Evolutionary conservation across 2,329 filamentous ascomycete species (phyloP), one percentile per base, ranked within the genome.

Genomic region (Scortechinia acanthostroma): DNA sequence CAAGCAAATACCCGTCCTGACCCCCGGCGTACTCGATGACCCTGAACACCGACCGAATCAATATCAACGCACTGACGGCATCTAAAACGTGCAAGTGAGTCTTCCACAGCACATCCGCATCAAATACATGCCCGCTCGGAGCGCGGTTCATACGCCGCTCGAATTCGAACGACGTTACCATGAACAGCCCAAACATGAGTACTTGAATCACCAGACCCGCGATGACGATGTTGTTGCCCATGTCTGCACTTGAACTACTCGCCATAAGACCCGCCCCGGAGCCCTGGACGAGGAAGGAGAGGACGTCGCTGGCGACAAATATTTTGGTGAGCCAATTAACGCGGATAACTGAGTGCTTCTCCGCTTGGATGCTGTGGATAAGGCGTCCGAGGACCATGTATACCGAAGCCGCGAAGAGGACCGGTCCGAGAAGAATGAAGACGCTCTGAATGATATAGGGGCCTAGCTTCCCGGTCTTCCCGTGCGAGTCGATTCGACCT

Each of bases 121-220:
- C 45, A 19, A 43, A 45, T 35, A 6, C 42, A 44, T 4, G 48
- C 20, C 28, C 44, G 45, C 52, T 55, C 42, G 45, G 45, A 49
- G 45, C 46, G 25, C 48, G 44, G 22, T 48, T 43, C 48, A 61
- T 53, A 17, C 62, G 54, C n/a, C 50, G 44, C 49, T 81, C 70
- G 58, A 80, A 79, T 1, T 73, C 47, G 2, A 65, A 50, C 0
- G 73, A 65, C 1, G 69, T 67, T 3, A 68, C 46, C 25, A 75
- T 57, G 52, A 83, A 84, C 25, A 80, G 58, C 19, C 64, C 66
- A 49, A 83, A 81, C 46, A 76, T 68, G 35, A 76, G 30, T 20
- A 84, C 65, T 53, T 84, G 80, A 15, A 81, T 55, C 22, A 74
- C 55, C 2, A 84, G 60, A 2, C 80, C 79, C 1, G 52, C 70